Percentiles rank a stretch among this genome's conserved stretches.
phyloP scores from a whole-genome alignment of 2,329 filamentous ascomycete genomes.

The Exophiala dermatitidis region DNA sequence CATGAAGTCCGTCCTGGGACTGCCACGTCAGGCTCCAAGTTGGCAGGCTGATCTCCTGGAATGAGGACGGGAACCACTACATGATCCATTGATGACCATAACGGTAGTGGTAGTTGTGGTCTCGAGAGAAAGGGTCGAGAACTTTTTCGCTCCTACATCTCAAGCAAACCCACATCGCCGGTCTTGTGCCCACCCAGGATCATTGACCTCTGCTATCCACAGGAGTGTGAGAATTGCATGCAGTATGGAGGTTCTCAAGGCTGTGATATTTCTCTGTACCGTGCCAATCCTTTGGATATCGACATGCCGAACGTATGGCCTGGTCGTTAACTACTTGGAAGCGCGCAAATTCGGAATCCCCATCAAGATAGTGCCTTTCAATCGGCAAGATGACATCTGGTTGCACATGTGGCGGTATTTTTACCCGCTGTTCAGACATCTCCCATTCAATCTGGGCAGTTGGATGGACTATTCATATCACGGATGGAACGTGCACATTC shows the following conservation, averaged over 20 bases:
- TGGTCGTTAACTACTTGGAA: constrained; percentile 16
- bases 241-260: background rate
- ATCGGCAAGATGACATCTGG: constrained; percentile 17
- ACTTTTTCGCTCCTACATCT: too few relatives aligned
- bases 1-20: too few relatives aligned
- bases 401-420: constrained; percentile 6
- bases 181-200: too few relatives aligned
- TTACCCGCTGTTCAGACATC: background rate
- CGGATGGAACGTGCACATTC: constrained; percentile 13
- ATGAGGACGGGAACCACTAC: too few relatives aligned
- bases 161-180: too few relatives aligned
- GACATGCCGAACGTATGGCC: constrained; percentile 2
- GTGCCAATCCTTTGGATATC: constrained; percentile 1
- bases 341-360: constrained; percentile 18
- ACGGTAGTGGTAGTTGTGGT: too few relatives aligned
- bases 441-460: constrained; percentile 4
- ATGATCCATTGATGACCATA: too few relatives aligned
- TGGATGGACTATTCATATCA: constrained; percentile 8
- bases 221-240: too few relatives aligned
- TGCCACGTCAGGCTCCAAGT: too few relatives aligned
- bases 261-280: background rate
- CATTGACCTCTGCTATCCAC: too few relatives aligned
- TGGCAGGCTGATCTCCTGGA: too few relatives aligned
- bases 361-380: constrained; percentile 14
- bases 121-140: too few relatives aligned